Base-by-base conservation (phyloP, 805 yeast species). In the Monosporozyma servazzii region DNA sequence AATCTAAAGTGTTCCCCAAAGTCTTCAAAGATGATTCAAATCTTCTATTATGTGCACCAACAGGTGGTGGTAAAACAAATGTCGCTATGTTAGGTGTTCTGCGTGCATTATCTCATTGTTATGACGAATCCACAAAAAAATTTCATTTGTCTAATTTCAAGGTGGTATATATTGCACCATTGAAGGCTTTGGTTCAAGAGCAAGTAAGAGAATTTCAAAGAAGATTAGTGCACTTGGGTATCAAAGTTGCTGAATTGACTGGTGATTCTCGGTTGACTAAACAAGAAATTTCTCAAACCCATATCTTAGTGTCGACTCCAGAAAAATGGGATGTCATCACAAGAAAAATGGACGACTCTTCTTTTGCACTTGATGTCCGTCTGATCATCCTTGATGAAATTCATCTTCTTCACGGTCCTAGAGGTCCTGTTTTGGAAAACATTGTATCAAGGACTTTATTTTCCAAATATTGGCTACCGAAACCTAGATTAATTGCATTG, bases 41-140 rank as follows among this genome's bases (percentile, higher is more conserved):
- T 60, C 64, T 93, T 40, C 70, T 91, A 17, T 71, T 91, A 58
- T 91, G 98, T 75, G 98, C 99, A 1, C 99, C 99, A 6, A 91
- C 99, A 0, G 99, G 99, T 71, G 96, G 96, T 2, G 99, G 99
- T 71, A 91, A 91, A 65, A 91, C 99, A 21, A 93, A 93, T 65
- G 96, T 93, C 29, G 99, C 99, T 0, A 79, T 93, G 82, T 68
- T 93, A 45, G 74, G 96, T 0, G 75, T 87, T 4, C 71, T 90
- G n/a, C 70, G 84, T 47, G 72, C 85, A 0, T 63, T 90, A 20
- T 70, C 78, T 0, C 75, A 82, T 47, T 78, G 69, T 62, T 71
- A 84, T 59, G 69, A 74, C 45, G 61, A 61, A 4, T 61, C 59
- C 1, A 70, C 74, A 29, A 84, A 83, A 0, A 68, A 72, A n/a